Evolutionary conservation across 805 yeast species (phyloP), one percentile per base, ranked within the genome.

Genomic region (Cyberlindnera saturnus): DNA sequence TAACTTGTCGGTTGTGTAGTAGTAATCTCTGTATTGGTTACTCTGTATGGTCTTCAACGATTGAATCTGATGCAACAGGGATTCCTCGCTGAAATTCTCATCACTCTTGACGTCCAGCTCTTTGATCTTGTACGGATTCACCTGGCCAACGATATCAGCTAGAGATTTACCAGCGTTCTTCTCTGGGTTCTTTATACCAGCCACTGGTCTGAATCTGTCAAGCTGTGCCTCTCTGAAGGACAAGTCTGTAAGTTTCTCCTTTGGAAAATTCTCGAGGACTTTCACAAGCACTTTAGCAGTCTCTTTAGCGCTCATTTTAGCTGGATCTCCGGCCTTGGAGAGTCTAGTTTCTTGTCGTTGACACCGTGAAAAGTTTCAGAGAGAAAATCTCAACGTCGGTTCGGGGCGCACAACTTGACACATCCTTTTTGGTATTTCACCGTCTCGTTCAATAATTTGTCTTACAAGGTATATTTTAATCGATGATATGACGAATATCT

Each of bases 211-310:
- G 45, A 73, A 77, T 59, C 82, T 66, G 46, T 74, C 74, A 32
- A 83, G 64, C 61, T 85, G 93, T 0, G 74, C 60, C 37, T 77
- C 81, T 56, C 80, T 85, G 65, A 85, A 82, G 6, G 87, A 81
- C 47, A 79, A 70, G 57, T 82, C 87, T 52, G 74, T 74, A 40
- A 86, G 70, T 47, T 81, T 73, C 52, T 85, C 93, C 46, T 75
- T 71, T 14, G 95, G 95, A 35, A 83, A 69, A 18, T 73, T 73
- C 50, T 80, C 81, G 39, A 85, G 62, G 11, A 80, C 64, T 30
- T 70, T 67, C 28, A 84, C 74, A 39, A 85, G 71, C 49, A 74
- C 73, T 54, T 74, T 76, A 4, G 81, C 79, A 32, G 78, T 67
- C 49, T 75, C 79, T 49, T 67, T 73, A 5, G 63, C 58, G 5